These are phyloP conservation scores for Chaetomium sp. DNA, from an alignment of 2,329 filamentous ascomycete genomes.

Conservation along the genomic window DNA sequence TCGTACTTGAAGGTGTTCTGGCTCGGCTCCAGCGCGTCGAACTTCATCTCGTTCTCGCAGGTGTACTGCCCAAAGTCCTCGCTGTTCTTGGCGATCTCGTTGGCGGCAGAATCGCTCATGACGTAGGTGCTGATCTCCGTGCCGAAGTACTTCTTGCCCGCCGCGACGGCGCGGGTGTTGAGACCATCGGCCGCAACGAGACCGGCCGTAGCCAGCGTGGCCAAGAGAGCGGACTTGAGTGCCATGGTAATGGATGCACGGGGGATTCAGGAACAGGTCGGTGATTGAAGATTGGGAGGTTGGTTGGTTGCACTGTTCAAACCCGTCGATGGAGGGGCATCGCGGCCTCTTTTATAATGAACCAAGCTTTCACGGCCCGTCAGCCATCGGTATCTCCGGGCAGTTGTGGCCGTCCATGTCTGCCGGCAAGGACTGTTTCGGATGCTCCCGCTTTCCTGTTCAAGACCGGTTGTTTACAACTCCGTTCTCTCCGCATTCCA, in stretches of 20 bases:
- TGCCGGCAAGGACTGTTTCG: too few relatives aligned
- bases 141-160: constrained; percentile 3
- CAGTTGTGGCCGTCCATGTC: too few relatives aligned
- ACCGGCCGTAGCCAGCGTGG: constrained; percentile 1
- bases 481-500: too few relatives aligned
- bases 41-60: constrained; percentile 6
- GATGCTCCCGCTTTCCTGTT: too few relatives aligned
- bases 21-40: neutral
- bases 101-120: constrained; percentile 1
- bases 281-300: too few relatives aligned
- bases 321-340: too few relatives aligned
- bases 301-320: too few relatives aligned
- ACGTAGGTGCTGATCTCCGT: constrained; percentile 1
- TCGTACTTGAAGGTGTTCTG: neutral
- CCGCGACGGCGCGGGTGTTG: neutral
- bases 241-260: neutral
- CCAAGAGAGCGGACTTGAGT: neutral
- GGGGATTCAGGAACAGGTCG: too few relatives aligned
- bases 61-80: constrained; percentile 6
- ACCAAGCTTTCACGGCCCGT: too few relatives aligned
- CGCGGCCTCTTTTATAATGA: neutral
- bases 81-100: constrained; percentile 3
- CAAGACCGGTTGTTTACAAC: too few relatives aligned
- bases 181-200: constrained; percentile 1
- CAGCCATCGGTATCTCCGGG: too few relatives aligned